Conservation (phyloP, 306 rosid species). For the Erythrophleum fordii region DNA sequence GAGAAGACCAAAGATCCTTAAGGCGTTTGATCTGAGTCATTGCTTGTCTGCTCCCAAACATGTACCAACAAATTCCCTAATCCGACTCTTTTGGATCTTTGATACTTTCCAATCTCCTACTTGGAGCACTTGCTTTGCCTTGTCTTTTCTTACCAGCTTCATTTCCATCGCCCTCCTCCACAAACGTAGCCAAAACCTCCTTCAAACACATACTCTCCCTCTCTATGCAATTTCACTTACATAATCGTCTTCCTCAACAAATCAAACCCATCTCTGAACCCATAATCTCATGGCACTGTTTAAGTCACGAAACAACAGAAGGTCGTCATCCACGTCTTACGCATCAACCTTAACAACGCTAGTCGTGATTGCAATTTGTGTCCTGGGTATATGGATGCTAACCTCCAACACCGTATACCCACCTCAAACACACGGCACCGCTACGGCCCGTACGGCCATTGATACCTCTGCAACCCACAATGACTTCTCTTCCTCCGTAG, state of each 20-base stretch:
- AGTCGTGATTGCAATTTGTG: slow-evolving; percentile 65
- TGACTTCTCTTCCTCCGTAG: slow-evolving; percentile 37
- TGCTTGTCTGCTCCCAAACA: slow-evolving; percentile 7
- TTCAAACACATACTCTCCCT: slow-evolving; percentile 8
- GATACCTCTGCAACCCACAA: slow-evolving; percentile 23
- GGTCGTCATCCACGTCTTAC: slow-evolving; percentile 67
- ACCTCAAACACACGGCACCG: slow-evolving; percentile 28
- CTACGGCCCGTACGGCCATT: slow-evolving; percentile 45
- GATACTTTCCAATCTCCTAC: slow-evolving; percentile 50
- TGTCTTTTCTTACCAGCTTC: slow-evolving; percentile 32
- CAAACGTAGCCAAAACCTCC: not conserved
- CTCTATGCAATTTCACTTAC: slow-evolving; percentile 20
- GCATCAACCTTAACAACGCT: slow-evolving; percentile 60
- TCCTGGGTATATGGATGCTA: slow-evolving; percentile 75
- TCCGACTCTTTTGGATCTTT: slow-evolving; percentile 81
- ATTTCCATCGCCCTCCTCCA: slow-evolving; percentile 30
- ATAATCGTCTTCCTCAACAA: slow-evolving; percentile 40
- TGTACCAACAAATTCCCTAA: slow-evolving; percentile 43
- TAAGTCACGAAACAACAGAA: slow-evolving; percentile 62
- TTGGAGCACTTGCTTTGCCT: slow-evolving; percentile 42
- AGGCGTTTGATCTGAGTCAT: not conserved
- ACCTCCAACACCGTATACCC: slow-evolving; percentile 49
- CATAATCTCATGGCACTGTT: slow-evolving; percentile 57
- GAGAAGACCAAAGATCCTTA: slow-evolving; percentile 3
- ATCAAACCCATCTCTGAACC: not conserved